A percentile compares a stretch with the other conserved stretches of the same genome.
phyloP scores from a whole-genome alignment of 2,329 filamentous ascomycete species.

The Paecilomyces niveus region DNA sequence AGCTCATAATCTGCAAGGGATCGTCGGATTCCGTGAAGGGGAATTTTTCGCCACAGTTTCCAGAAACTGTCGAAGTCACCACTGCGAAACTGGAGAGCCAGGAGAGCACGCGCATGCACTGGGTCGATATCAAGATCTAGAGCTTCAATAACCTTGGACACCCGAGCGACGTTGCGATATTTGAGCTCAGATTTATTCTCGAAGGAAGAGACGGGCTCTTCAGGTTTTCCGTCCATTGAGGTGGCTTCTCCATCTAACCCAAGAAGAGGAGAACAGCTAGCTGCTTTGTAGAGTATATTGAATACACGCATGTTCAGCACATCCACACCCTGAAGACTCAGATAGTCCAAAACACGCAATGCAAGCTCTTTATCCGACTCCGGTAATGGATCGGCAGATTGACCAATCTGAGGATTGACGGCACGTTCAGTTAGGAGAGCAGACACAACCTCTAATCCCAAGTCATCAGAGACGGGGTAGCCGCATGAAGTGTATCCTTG shows the following conservation, averaged over 20 bases:
- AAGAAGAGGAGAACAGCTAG: slow-evolving; percentile 38
- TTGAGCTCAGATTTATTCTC: not conserved
- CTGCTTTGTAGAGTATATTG: slow-evolving; percentile 31
- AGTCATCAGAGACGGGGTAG: slow-evolving; percentile 24
- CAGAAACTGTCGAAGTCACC: slow-evolving; percentile 53
- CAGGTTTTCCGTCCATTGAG: slow-evolving; percentile 3
- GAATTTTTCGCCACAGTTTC: slow-evolving; percentile 52
- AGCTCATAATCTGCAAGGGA: slow-evolving; percentile 49
- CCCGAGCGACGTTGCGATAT: slow-evolving; percentile 5
- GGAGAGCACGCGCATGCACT: slow-evolving; percentile 20
- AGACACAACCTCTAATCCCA: slow-evolving; percentile 30
- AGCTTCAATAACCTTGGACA: slow-evolving; percentile 22
- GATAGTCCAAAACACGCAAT: slow-evolving; percentile 33
- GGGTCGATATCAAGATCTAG: slow-evolving; percentile 22
- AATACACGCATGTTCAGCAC: slow-evolving; percentile 44
- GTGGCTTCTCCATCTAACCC: slow-evolving; percentile 18
- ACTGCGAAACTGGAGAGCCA: slow-evolving; percentile 30
- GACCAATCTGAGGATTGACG: slow-evolving; percentile 2
- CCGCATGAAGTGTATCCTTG: slow-evolving; percentile 26
- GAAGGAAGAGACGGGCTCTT: not conserved
- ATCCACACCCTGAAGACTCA: slow-evolving; percentile 34
- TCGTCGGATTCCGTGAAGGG: slow-evolving; percentile 44
- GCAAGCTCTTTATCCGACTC: slow-evolving; percentile 28
- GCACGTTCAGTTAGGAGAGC: slow-evolving; percentile 25
- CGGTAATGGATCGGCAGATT: slow-evolving; percentile 10